phyloP scores from a whole-genome alignment of 1,284 basidiomycete species.

The Melampsora abietis-canadensis region DNA sequence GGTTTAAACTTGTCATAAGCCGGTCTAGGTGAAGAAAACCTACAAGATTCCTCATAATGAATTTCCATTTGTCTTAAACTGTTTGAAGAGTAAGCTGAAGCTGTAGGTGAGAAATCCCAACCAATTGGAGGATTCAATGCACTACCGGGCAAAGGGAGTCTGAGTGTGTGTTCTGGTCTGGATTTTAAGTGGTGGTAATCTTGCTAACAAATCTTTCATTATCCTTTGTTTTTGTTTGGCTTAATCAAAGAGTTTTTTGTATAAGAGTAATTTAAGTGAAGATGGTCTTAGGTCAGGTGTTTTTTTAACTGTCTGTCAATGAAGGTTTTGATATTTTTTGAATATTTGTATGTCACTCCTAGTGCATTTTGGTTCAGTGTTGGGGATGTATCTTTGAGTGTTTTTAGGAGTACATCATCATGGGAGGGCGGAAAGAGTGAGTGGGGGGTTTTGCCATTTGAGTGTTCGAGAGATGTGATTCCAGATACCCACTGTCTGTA shows the following conservation, averaged over 20 bases:
- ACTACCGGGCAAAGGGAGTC: background rate
- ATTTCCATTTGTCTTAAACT: too few relatives aligned
- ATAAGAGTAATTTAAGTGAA: constrained; percentile 70
- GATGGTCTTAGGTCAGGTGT: constrained; percentile 60
- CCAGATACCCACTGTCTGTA: constrained; percentile 20
- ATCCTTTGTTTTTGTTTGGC: constrained; percentile 74
- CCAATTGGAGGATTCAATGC: background rate
- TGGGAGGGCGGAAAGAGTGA: constrained; percentile 70
- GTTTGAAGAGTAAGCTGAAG: too few relatives aligned
- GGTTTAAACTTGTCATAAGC: too few relatives aligned
- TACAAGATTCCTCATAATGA: too few relatives aligned
- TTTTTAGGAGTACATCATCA: constrained; percentile 73
- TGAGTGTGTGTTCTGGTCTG: constrained; percentile 42
- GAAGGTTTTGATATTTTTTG: constrained; percentile 73
- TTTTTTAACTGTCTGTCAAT: constrained; percentile 76
- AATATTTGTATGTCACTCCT: constrained; percentile 70
- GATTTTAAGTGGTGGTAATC: constrained; percentile 49
- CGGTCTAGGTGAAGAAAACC: too few relatives aligned
- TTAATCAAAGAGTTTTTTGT: constrained; percentile 68
- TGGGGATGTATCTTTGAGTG: constrained; percentile 56
- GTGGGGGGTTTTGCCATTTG: constrained; percentile 75
- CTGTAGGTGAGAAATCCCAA: background rate
- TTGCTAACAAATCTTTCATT: constrained; percentile 65
- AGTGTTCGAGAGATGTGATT: constrained; percentile 68
- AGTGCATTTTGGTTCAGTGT: constrained; percentile 63